Percentiles rank a stretch among this genome's conserved stretches.
These are phyloP conservation scores for Moricandia moricandioides DNA, from an alignment of 345 rosid genomes.

Conservation along the genomic window DNA sequence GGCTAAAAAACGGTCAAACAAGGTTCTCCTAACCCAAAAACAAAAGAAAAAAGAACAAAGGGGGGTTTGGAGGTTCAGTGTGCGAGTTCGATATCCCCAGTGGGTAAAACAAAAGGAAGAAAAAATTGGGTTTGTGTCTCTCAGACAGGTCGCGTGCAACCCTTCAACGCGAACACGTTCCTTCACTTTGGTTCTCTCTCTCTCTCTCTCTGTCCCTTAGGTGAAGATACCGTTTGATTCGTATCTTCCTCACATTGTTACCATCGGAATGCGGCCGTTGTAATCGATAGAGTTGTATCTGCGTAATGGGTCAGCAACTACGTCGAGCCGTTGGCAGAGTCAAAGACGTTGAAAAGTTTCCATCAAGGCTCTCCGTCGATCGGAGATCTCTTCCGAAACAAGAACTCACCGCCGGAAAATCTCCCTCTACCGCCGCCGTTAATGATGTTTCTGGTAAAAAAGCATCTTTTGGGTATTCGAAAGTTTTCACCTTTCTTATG, in stretches of 20 bases:
- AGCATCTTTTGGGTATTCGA: slow-evolving; percentile 20
- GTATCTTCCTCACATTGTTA: background rate
- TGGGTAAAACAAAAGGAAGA: too few relatives aligned
- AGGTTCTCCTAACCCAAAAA: too few relatives aligned
- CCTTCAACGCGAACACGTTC: slow-evolving; percentile 29
- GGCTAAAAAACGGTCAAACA: too few relatives aligned
- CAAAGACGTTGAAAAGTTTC: slow-evolving; percentile 46
- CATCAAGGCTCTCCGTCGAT: slow-evolving; percentile 39
- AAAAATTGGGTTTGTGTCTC: background rate
- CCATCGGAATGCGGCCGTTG: background rate
- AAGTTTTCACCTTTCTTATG: slow-evolving; percentile 17
- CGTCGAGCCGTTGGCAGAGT: slow-evolving; percentile 93
- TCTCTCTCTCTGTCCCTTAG: slow-evolving; percentile 19
- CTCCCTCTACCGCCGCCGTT: slow-evolving; percentile 21
- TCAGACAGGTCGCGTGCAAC: slow-evolving; percentile 22
- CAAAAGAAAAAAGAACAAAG: too few relatives aligned
- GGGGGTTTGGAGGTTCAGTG: too few relatives aligned
- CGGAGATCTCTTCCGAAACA: slow-evolving; percentile 35
- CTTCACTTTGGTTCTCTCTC: background rate
- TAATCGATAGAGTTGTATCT: background rate
- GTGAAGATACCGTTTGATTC: background rate
- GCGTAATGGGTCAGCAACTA: slow-evolving; percentile 92
- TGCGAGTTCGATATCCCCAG: too few relatives aligned
- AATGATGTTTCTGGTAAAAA: slow-evolving; percentile 42
- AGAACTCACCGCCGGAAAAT: slow-evolving; percentile 35